Percentiles rank a stretch among this genome's conserved stretches.
These are phyloP conservation scores for Coprinopsis strossmayeri DNA, from an alignment of 768 basidiomycete genomes.

Conservation along the genomic window DNA sequence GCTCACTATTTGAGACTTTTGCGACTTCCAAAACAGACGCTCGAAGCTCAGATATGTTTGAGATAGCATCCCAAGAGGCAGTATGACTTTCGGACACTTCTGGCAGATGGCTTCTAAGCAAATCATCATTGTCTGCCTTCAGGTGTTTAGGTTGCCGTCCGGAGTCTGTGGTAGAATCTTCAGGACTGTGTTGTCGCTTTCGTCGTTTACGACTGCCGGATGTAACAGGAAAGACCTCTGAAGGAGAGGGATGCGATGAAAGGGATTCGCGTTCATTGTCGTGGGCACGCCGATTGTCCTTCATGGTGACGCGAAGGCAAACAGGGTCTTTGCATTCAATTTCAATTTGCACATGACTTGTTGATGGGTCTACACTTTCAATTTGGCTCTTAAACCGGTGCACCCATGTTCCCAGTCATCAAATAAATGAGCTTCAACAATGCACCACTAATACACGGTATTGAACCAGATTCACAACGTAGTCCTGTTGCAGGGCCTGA, in stretches of 20 bases:
- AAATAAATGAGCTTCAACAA: slow-evolving; percentile 46
- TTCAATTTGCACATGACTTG: too few species aligned
- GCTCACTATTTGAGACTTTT: slow-evolving; percentile 31
- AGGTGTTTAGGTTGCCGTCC: slow-evolving; percentile 18
- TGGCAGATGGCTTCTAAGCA: slow-evolving; percentile 28
- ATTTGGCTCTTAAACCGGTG: too few species aligned
- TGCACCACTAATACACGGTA: slow-evolving; percentile 27
- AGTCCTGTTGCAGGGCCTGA: slow-evolving; percentile 9
- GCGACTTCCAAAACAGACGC: slow-evolving; percentile 23
- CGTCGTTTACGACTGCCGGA: slow-evolving; percentile 12
- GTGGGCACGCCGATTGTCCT: neutral
- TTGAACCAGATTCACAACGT: slow-evolving; percentile 19
- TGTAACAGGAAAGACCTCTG: neutral
- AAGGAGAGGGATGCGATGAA: neutral
- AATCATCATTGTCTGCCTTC: slow-evolving; percentile 17
- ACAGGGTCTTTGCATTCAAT: too few species aligned
- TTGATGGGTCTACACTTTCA: too few species aligned
- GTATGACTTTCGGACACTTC: slow-evolving; percentile 13
- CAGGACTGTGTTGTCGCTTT: slow-evolving; percentile 14
- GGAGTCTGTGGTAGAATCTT: neutral
- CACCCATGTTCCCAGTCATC: neutral
- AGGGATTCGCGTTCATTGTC: neutral
- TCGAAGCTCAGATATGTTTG: slow-evolving; percentile 11
- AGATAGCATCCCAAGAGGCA: neutral
- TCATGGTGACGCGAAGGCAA: too few species aligned